A percentile compares a stretch with the other conserved stretches of the same genome.
These are phyloP conservation scores for Camellia japonica DNA, from an alignment of 148 eudicot genomes.

Conservation along the genomic window DNA sequence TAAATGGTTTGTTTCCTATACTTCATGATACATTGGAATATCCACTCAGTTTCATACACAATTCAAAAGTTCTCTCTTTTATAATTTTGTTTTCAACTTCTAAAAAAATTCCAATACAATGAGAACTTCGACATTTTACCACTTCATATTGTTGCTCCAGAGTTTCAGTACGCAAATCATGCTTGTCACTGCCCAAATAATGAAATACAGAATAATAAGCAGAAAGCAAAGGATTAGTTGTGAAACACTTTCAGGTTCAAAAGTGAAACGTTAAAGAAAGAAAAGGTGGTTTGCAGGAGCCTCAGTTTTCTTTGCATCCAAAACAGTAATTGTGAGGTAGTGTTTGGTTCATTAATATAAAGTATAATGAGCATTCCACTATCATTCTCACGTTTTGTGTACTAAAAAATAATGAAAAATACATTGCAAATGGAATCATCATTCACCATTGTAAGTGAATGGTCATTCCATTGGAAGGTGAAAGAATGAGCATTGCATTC, in stretches of 20 bases:
- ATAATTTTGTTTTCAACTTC: not conserved
- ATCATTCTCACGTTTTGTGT: too few species aligned
- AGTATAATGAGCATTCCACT: too few species aligned
- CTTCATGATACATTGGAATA: not conserved
- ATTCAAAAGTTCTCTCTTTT: not conserved
- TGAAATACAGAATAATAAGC: not conserved
- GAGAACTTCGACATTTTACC: slow-evolving; percentile 4
- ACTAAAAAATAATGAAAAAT: too few species aligned
- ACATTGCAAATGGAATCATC: too few species aligned
- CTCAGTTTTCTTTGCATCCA: not conserved
- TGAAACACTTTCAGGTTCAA: not conserved
- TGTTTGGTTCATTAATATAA: too few species aligned
- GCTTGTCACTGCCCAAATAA: slow-evolving; percentile 4
- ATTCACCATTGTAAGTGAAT: too few species aligned
- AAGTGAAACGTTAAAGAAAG: not conserved
- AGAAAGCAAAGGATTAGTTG: not conserved
- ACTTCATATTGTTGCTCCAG: slow-evolving; percentile 12
- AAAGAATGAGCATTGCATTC: too few species aligned
- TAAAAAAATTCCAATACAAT: not conserved
- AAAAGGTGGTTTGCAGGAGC: not conserved
- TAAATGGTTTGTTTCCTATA: not conserved
- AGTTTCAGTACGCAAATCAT: slow-evolving; percentile 7
- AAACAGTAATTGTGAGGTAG: not conserved
- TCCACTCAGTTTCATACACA: not conserved
- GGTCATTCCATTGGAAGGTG: too few species aligned